Evolutionary conservation across 495 filamentous ascomycete species (phyloP).

Genomic region (Aspergillus kassunensis): DNA sequence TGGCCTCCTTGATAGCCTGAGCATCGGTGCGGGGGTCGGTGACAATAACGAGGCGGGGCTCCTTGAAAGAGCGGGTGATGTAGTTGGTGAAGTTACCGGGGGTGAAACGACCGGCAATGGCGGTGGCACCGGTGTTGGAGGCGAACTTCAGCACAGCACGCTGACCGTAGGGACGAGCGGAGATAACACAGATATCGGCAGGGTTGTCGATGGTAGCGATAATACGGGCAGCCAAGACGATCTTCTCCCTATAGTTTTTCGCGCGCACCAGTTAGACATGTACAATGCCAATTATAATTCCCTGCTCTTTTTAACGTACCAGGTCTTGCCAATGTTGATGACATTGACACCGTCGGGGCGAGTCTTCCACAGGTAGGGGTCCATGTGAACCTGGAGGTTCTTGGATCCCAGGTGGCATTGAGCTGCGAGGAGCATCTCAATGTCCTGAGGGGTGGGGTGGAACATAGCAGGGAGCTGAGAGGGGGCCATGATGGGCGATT

Average conservation of each 20-base stretch:
- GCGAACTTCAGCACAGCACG: constrained; percentile 99
- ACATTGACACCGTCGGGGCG: constrained; percentile 96
- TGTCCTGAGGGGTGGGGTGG: constrained; percentile 82
- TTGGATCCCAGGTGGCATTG: constrained; percentile 97
- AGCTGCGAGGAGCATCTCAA: constrained; percentile 97
- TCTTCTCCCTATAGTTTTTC: constrained; percentile 80
- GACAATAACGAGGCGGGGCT: constrained; percentile 98
- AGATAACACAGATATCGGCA: constrained; percentile 97
- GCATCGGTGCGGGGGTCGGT: constrained; percentile 99
- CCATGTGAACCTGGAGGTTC: constrained; percentile 98
- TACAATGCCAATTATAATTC: neutral
- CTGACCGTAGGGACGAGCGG: constrained; percentile 98
- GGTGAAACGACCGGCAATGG: constrained; percentile 99
- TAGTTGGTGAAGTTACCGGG: constrained; percentile 99
- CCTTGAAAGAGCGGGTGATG: constrained; percentile 99
- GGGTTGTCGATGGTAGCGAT: constrained; percentile 99
- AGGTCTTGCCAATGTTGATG: constrained; percentile 99
- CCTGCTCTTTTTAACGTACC: constrained; percentile 57
- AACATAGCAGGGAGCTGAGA: constrained; percentile 85
- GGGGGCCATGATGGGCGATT: constrained; percentile 84
- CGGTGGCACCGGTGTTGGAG: constrained; percentile 91
- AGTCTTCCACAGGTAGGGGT: constrained; percentile 99
- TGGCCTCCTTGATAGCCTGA: constrained; percentile 99
- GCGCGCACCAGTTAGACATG: constrained; percentile 25
- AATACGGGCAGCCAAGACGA: constrained; percentile 95